phyloP scores from a whole-genome alignment of 345 rosid species.

The Bretschneidera sinensis region DNA sequence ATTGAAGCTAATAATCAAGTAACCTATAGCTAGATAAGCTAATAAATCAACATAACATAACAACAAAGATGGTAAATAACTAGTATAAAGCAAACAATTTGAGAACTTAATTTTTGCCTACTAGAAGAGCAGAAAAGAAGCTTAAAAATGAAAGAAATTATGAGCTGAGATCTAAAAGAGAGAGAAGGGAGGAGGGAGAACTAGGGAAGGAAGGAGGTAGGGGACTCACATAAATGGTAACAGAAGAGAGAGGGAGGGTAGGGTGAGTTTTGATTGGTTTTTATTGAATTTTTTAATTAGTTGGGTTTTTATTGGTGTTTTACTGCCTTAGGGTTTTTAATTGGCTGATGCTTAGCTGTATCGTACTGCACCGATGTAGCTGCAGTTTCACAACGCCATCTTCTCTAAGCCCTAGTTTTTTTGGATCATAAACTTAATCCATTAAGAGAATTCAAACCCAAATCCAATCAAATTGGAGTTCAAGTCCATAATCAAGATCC shows the following conservation, averaged over 20 bases:
- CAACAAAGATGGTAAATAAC: no score
- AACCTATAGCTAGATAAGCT: not conserved
- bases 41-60: no score
- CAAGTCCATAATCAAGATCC: no score
- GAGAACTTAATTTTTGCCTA: not conserved
- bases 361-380: constrained; percentile 8
- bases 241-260: not conserved
- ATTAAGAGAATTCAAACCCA: no score
- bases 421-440: no score
- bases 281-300: constrained; percentile 2
- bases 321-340: not conserved
- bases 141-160: not conserved
- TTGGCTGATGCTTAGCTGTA: constrained; percentile 36
- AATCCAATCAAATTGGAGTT: no score
- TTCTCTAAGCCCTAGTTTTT: constrained; percentile 20
- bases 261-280: not conserved
- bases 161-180: not conserved
- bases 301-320: constrained; percentile 4
- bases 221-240: constrained; percentile 6
- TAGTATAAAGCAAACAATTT: not conserved
- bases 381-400: constrained; percentile 26
- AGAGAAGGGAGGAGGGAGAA: not conserved
- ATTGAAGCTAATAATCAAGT: not conserved
- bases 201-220: not conserved
- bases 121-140: not conserved